Evolutionary conservation across 2,329 filamentous ascomycete genomes (phyloP).

Genomic region (Diaporthe caulivora): DNA sequence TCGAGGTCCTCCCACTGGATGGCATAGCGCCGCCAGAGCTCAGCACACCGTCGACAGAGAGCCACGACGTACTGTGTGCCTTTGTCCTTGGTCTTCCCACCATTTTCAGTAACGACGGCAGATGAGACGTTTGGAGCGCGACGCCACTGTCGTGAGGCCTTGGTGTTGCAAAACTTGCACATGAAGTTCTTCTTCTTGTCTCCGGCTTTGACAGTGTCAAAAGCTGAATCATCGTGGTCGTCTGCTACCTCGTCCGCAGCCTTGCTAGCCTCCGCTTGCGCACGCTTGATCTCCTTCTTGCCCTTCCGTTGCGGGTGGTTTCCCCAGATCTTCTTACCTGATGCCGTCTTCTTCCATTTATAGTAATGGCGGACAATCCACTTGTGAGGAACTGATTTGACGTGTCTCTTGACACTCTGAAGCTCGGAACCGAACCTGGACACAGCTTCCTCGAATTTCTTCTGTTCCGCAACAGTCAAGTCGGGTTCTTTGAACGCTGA

Average conservation of each 20-base stretch:
- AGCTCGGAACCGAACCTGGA: slow-evolving; percentile 92
- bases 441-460: slow-evolving; percentile 93
- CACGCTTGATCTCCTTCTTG: slow-evolving; percentile 85
- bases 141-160: slow-evolving; percentile 88
- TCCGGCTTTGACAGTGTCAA: slow-evolving; percentile 87
- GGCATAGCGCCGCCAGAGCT: slow-evolving; percentile 94
- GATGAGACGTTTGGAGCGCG: slow-evolving; percentile 84
- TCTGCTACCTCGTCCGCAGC: slow-evolving; percentile 93
- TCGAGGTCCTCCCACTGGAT: slow-evolving; percentile 97
- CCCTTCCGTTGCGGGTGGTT: slow-evolving; percentile 88
- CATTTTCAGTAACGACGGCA: slow-evolving; percentile 75
- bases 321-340: slow-evolving; percentile 90
- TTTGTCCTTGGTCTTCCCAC: slow-evolving; percentile 82
- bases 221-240: slow-evolving; percentile 93
- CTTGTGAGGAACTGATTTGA: slow-evolving; percentile 83
- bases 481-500: slow-evolving; percentile 87
- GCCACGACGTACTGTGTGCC: slow-evolving; percentile 80
- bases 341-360: slow-evolving; percentile 94
- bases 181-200: slow-evolving; percentile 86
- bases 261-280: slow-evolving; percentile 78
- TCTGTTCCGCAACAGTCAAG: slow-evolving; percentile 81
- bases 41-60: slow-evolving; percentile 89
- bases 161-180: slow-evolving; percentile 92
- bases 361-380: slow-evolving; percentile 95
- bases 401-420: slow-evolving; percentile 83